Conservation (phyloP, 495 filamentous ascomycete genomes). For the Oidiodendron maius region DNA sequence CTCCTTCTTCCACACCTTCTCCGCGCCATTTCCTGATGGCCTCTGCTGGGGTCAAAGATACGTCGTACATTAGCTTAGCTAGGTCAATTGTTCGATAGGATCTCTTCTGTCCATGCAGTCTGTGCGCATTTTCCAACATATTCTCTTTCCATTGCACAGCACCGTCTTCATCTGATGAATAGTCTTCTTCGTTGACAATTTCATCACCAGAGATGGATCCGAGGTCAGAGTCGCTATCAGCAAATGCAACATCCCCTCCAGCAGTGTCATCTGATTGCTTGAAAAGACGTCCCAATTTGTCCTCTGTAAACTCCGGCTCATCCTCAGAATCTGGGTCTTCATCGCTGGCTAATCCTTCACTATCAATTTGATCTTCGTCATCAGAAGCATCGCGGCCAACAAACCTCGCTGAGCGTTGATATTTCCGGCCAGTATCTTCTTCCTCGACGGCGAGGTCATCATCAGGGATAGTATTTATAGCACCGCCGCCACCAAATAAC, state of each 20-base stretch:
- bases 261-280: slow-evolving; percentile 33
- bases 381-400: slow-evolving; percentile 54
- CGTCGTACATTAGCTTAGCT: slow-evolving; percentile 83
- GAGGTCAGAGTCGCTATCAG: slow-evolving; percentile 91
- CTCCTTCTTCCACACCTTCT: slow-evolving; percentile 41
- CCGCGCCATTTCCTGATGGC: slow-evolving; percentile 77
- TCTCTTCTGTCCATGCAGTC: slow-evolving; percentile 60
- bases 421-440: slow-evolving; percentile 63
- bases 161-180: slow-evolving; percentile 52
- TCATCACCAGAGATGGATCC: slow-evolving; percentile 65
- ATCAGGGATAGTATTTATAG: slow-evolving; percentile 49
- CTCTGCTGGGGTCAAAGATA: slow-evolving; percentile 64
- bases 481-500: slow-evolving; percentile 72
- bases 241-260: slow-evolving; percentile 70
- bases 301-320: slow-evolving; percentile 47
- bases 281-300: slow-evolving; percentile 52
- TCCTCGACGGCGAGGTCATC: slow-evolving; percentile 32
- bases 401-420: slow-evolving; percentile 58
- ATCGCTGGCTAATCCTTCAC: slow-evolving; percentile 58
- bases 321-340: slow-evolving; percentile 51
- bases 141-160: slow-evolving; percentile 85
- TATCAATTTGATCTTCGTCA: slow-evolving; percentile 39
- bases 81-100: slow-evolving; percentile 74
- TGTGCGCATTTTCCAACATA: slow-evolving; percentile 67
- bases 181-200: slow-evolving; percentile 38